A percentile compares a stretch with the other conserved stretches of the same genome.
phyloP scores from a whole-genome alignment of 495 filamentous ascomycete species.

The Podospora pseudoanserina region DNA sequence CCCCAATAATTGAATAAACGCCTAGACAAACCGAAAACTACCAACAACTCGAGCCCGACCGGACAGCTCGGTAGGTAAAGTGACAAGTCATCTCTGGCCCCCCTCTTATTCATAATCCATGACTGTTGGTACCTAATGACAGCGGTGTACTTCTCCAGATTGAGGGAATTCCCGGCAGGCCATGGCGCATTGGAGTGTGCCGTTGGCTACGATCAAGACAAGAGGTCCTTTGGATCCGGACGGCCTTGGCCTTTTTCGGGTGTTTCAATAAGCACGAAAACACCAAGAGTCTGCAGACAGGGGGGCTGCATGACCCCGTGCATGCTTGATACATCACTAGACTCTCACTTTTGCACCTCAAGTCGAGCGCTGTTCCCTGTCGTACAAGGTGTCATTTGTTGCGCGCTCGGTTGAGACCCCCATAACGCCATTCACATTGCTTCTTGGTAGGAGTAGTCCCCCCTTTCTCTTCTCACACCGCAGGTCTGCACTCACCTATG shows the following conservation, averaged over 20 bases:
- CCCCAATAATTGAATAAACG: background rate
- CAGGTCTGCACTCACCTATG: background rate
- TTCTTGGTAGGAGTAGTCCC: background rate
- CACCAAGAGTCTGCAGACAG: slow-evolving; percentile 13
- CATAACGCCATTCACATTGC: background rate
- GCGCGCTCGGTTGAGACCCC: background rate
- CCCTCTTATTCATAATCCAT: background rate
- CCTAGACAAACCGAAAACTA: background rate
- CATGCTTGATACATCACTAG: slow-evolving; percentile 24
- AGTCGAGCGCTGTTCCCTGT: background rate
- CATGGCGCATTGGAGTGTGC: background rate
- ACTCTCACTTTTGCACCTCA: slow-evolving; percentile 7
- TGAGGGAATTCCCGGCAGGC: background rate
- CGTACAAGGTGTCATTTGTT: background rate
- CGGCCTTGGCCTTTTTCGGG: slow-evolving; percentile 1
- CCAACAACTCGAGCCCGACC: background rate
- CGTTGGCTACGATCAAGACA: background rate
- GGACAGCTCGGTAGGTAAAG: background rate
- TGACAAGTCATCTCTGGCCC: background rate
- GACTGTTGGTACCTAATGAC: background rate
- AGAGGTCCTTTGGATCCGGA: background rate
- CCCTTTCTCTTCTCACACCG: background rate
- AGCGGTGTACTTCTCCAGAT: background rate
- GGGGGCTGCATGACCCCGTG: slow-evolving; percentile 17
- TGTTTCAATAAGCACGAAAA: slow-evolving; percentile 11